Conservation (phyloP, 73 alveolate species). For the Breviolum minutum region DNA sequence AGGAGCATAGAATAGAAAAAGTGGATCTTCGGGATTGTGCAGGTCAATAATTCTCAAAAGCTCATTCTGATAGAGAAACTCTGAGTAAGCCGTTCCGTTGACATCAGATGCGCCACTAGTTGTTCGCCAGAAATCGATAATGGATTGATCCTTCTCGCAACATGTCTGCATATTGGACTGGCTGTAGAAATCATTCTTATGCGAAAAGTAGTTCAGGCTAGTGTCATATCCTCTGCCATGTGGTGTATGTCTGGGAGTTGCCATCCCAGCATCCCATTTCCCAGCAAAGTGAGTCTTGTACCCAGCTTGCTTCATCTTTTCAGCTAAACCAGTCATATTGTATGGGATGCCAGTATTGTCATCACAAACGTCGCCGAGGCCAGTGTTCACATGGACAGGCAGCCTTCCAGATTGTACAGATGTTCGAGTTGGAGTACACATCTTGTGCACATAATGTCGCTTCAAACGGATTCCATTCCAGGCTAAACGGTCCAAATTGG, state of each 20-base stretch:
- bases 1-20: constrained; percentile 91
- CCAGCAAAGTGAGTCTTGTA: constrained; percentile 80
- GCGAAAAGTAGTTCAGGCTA: constrained; percentile 53
- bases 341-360: constrained; percentile 76
- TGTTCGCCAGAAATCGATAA: constrained; percentile 75
- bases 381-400: constrained; percentile 78
- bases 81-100: constrained; percentile 58
- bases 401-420: constrained; percentile 69
- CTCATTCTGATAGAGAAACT: constrained; percentile 43
- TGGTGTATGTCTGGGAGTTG: constrained; percentile 75
- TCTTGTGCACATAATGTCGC: constrained; percentile 66
- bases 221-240: constrained; percentile 88
- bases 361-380: constrained; percentile 69
- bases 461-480: constrained; percentile 31
- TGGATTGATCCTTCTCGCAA: constrained; percentile 37
- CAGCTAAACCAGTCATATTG: constrained; percentile 94
- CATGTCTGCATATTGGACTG: constrained; percentile 88
- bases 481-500: constrained; percentile 47
- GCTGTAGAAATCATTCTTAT: constrained; percentile 84
- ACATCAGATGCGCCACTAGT: constrained; percentile 40
- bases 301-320: constrained; percentile 61
- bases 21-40: constrained; percentile 49
- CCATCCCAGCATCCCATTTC: constrained; percentile 94
- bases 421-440: constrained; percentile 72
- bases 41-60: constrained; percentile 9